Conservation (phyloP, 176 grass and related monocot species). For the Phoenix roebelenii region DNA sequence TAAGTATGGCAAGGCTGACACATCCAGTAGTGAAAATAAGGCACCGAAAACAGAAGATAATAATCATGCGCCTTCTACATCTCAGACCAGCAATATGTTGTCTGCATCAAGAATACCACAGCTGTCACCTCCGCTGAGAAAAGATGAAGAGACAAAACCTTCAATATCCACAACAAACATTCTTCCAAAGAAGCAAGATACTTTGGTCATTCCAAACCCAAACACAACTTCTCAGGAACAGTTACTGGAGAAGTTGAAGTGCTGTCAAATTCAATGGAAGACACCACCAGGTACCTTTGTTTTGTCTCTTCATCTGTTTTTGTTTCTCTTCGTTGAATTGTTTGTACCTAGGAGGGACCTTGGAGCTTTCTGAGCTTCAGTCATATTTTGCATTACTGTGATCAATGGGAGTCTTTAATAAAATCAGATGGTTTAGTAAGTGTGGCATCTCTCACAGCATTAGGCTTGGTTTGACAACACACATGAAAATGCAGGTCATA, state of each 20-base stretch:
- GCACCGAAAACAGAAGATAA: constrained; percentile 19
- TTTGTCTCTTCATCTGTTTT: constrained; percentile 8
- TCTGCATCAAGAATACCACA: constrained; percentile 20
- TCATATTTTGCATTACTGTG: no score
- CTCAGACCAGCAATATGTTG: constrained; percentile 9
- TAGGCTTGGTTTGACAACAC: no score
- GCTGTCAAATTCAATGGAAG: constrained; percentile 56
- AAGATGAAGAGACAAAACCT: constrained; percentile 24
- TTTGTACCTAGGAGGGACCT: not conserved
- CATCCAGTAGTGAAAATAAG: constrained; percentile 37
- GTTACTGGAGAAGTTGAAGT: constrained; percentile 56
- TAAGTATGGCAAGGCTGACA: constrained; percentile 73
- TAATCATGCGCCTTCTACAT: constrained; percentile 14
- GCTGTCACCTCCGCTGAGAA: constrained; percentile 7
- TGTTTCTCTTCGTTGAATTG: constrained; percentile 20
- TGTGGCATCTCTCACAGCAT: no score
- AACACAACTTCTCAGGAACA: constrained; percentile 27
- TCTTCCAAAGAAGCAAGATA: constrained; percentile 29
- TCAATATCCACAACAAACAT: constrained; percentile 21
- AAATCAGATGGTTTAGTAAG: no score
- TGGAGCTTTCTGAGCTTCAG: not conserved
- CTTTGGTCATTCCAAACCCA: constrained; percentile 12
- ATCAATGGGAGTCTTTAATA: no score
- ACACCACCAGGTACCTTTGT: constrained; percentile 72
- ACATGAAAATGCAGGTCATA: no score